Conservation (phyloP, 2,329 filamentous ascomycete species). For the Penicillium aurantiogriseum region DNA sequence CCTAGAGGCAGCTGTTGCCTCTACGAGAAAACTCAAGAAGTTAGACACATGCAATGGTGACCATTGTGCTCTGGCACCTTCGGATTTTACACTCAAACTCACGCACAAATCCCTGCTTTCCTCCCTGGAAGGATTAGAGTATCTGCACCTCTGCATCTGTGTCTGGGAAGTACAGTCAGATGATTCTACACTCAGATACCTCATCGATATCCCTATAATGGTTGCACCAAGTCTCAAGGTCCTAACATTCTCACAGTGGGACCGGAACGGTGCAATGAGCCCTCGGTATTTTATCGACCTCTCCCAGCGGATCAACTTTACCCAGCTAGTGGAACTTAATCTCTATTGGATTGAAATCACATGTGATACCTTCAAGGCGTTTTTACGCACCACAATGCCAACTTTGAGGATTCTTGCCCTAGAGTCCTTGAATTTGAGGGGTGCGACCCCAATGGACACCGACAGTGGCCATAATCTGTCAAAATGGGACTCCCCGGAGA, state of each 20-base stretch:
- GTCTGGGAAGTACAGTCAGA: not conserved
- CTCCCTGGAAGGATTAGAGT: not conserved
- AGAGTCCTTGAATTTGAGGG: not conserved
- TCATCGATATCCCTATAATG: not conserved
- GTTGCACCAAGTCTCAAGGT: not conserved
- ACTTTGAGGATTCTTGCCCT: not conserved
- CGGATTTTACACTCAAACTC: not conserved
- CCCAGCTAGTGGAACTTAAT: not conserved
- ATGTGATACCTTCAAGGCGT: not conserved
- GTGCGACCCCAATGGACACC: not conserved
- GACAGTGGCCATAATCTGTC: not conserved
- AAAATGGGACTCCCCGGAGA: not conserved
- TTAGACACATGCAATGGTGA: not conserved
- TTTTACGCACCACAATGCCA: not conserved
- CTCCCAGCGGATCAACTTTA: constrained; percentile 1
- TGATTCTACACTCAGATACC: not conserved
- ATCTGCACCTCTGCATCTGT: not conserved
- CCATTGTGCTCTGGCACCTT: not conserved
- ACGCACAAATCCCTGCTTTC: not conserved
- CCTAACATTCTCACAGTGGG: not conserved
- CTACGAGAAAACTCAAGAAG: not conserved
- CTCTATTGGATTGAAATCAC: constrained; percentile 1
- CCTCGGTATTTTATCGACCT: not conserved
- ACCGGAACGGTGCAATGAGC: not conserved
- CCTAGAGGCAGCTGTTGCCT: not conserved